Base-by-base conservation (phyloP, 805 yeast species). In the Vanderwaltozyma yarrowii region DNA sequence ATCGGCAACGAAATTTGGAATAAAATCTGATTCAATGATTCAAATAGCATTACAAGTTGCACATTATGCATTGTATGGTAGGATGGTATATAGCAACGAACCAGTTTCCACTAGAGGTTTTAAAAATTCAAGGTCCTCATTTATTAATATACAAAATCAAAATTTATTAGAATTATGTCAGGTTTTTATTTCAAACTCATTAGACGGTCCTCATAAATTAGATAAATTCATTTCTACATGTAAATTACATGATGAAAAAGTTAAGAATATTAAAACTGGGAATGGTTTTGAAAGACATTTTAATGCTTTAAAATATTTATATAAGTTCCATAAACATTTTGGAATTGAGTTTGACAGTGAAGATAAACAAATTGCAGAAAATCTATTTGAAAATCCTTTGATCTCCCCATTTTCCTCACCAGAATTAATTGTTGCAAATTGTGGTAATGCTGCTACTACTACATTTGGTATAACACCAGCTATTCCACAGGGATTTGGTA, bases 401-500 rank as follows among this genome's bases (percentile, higher is more conserved):
- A 45, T 64, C 6, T 45, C 43, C 6, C 67, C 68, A 21, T 49
- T 66, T 27, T 64, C 62, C 30, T 59, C 59, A 8, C 70, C 71
- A 2, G 71, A 67, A 38, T 48, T 67, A 38, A 50, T 66, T 32
- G 68, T 85, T 3, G 75, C 87, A 24, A 87, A 87, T 60, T 87
- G 96, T 64, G 96, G 96, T 16, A 87, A 86, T 56, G 87, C 94
- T 10, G 85, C 96, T 1, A 71, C 87, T 51, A 78, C 79, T 37
- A 65, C 83, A 25, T 87, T 87, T 64, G 96, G 96, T 2, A 77
- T 87, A 41, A 89, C 95, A 0, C 96, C 96, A 2, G 92, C 88
- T 1, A 70, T 77, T 15, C 78, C 86, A 32, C 86, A 82, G 50
- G 96, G 96, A 0, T 86, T 80, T 60, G 96, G 95, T n/a, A 69